Base-by-base conservation (phyloP, 2,329 filamentous ascomycete species). In the Colletotrichum graminicola region DNA sequence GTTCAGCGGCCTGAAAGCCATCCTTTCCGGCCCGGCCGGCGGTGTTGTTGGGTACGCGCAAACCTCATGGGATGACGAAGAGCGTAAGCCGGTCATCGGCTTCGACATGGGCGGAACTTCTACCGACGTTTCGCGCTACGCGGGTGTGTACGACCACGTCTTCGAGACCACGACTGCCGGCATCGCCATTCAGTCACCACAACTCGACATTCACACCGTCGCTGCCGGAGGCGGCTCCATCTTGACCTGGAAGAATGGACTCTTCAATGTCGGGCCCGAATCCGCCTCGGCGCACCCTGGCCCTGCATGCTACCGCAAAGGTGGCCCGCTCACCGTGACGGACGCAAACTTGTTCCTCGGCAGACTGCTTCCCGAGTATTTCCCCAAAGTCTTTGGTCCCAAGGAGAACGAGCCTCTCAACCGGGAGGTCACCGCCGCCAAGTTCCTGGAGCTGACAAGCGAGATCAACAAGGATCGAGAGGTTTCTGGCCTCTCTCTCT, bases 141-240 rank as follows among this genome's bases (percentile, higher is more conserved):
- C 78, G 3, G 82, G 83, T 1, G 77, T 78, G 2, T 81, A 81
- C 41, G 82, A 83, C 36, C 82, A 84, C 57, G 78, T 83, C 0
- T 94, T 94, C 72, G 92, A 94, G 76, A 94, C 92, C 0, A 94
- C 91, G 0, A 94, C 92, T 0, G 93, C 93, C 0, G 93, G 93
- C 16, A 90, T 95, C 1, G 91, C 92, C 1, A 93, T 95, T 14
- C 92, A 94, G 73, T 92, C 90, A 1, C 93, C 93, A 0, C 93
- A 95, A 77, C 86, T 95, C 1, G 93, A 95, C 75, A 94, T 95
- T 78, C 93, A 94, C 78, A 95, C 93, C 1, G 92, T 94, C 5
- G 92, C 92, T 32, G 92, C 92, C 8, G 92, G 92, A 23, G 92
- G 92, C 72, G 91, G 91, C n/a, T 92, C 89, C 1, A 84, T 90